Evolutionary conservation across 306 rosid genomes (phyloP).

Genomic region (Corylus avellana): DNA sequence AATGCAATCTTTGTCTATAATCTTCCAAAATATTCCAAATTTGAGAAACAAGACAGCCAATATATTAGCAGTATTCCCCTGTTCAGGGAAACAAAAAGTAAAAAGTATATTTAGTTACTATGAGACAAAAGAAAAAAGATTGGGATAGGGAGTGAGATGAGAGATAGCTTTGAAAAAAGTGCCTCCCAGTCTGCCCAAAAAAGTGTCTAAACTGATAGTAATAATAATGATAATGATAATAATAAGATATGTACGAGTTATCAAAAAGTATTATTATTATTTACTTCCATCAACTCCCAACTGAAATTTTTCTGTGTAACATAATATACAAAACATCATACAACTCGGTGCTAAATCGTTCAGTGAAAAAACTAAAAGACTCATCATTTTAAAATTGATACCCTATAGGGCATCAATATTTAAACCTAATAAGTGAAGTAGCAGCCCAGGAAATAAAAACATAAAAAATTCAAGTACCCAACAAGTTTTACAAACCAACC

Average conservation of each 20-base stretch:
- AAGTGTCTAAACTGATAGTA: neutral
- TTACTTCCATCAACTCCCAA: neutral
- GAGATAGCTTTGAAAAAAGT: neutral
- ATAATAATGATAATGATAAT: neutral
- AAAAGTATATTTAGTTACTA: neutral
- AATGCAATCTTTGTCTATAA: neutral
- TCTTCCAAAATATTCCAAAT: neutral
- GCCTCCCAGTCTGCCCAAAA: neutral
- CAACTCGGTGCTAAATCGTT: neutral
- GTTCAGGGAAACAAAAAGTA: neutral
- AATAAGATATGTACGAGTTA: neutral
- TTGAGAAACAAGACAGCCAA: neutral
- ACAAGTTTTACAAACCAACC: neutral
- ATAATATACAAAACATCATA: neutral
- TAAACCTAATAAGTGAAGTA: too few species aligned
- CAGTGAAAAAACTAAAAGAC: neutral
- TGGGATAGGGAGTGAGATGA: neutral
- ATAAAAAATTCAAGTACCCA: too few species aligned
- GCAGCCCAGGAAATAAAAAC: too few species aligned
- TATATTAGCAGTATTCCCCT: neutral
- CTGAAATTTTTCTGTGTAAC: neutral
- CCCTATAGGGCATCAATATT: too few species aligned
- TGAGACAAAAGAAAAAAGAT: neutral
- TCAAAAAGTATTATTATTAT: neutral
- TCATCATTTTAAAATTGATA: neutral